Percentiles rank a stretch among this genome's conserved stretches.
phyloP scores from a whole-genome alignment of 257 asterid genomes.

The Penstemon barbatus region DNA sequence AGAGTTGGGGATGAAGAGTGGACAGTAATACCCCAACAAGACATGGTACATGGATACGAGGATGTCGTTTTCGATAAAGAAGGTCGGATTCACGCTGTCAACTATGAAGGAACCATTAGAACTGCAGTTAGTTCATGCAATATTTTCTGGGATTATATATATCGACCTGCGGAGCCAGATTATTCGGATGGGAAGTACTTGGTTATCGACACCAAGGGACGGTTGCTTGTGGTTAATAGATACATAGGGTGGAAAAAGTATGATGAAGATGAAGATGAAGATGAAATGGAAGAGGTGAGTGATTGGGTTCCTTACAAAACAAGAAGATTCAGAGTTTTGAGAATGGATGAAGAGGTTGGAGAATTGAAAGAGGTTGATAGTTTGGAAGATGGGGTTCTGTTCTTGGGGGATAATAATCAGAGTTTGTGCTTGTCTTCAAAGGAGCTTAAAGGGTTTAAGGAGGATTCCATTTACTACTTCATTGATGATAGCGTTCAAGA shows the following conservation, averaged over 20 bases:
- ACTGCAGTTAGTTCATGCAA: not conserved
- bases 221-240: constrained; percentile 12
- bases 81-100: not conserved
- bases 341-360: not conserved
- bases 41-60: not conserved
- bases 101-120: not conserved
- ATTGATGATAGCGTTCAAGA: not conserved
- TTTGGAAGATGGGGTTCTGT: constrained; percentile 8
- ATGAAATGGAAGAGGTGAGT: not conserved
- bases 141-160: not conserved
- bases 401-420: constrained; percentile 16
- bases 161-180: not conserved
- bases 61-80: constrained; percentile 10
- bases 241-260: not conserved
- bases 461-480: constrained; percentile 6
- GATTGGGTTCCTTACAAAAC: not conserved
- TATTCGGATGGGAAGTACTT: not conserved
- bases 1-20: constrained; percentile 10
- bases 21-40: not conserved
- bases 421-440: constrained; percentile 1
- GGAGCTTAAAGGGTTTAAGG: not conserved
- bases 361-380: not conserved
- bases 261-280: not conserved
- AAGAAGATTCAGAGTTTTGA: not conserved
- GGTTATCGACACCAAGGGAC: constrained; percentile 5